Percentiles rank a stretch among this genome's conserved stretches.
phyloP scores from a whole-genome alignment of 2,329 filamentous ascomycete species.

The Alternaria gansuensis region DNA sequence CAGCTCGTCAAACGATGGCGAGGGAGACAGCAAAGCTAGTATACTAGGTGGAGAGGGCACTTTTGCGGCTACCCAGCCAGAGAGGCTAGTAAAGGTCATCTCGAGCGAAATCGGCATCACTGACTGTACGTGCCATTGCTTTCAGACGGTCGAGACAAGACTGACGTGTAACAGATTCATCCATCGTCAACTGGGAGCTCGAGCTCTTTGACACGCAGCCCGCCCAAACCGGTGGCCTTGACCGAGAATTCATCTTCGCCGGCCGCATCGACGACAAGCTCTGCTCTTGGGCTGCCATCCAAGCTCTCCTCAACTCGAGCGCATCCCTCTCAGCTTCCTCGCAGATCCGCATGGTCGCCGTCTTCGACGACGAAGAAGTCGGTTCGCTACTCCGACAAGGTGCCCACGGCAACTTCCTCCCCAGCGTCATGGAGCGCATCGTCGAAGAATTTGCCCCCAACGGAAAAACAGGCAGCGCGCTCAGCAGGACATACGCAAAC shows the following conservation, averaged over 20 bases:
- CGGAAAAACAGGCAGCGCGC: conserved; percentile 60
- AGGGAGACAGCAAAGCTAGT: conserved; percentile 52
- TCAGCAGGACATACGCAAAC: conserved; percentile 86
- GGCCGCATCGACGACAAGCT: conserved; percentile 98
- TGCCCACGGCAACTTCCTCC: conserved; percentile 87
- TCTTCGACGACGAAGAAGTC: conserved; percentile 98
- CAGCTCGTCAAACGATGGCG: conserved; percentile 40
- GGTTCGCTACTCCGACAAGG: conserved; percentile 90
- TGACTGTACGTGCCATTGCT: conserved; percentile 59
- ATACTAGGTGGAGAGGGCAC: conserved; percentile 70
- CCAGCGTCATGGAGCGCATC: conserved; percentile 79
- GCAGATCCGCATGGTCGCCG: conserved; percentile 87
- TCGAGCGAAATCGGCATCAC: conserved; percentile 77
- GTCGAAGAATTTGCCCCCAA: conserved; percentile 70
- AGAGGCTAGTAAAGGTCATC: conserved; percentile 84
- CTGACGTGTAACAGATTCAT: conserved; percentile 58
- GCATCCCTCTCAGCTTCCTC: conserved; percentile 63
- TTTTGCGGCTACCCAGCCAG: conserved; percentile 85
- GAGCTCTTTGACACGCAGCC: conserved; percentile 93
- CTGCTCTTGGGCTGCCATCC: conserved; percentile 90
- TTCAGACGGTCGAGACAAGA: not conserved
- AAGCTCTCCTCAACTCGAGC: conserved; percentile 75
- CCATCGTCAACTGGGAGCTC: conserved; percentile 94
- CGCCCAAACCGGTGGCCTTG: conserved; percentile 81
- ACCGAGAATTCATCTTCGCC: conserved; percentile 93